phyloP scores from a whole-genome alignment of 176 grass and related monocot species.

The Ampelocalamus luodianensis region DNA sequence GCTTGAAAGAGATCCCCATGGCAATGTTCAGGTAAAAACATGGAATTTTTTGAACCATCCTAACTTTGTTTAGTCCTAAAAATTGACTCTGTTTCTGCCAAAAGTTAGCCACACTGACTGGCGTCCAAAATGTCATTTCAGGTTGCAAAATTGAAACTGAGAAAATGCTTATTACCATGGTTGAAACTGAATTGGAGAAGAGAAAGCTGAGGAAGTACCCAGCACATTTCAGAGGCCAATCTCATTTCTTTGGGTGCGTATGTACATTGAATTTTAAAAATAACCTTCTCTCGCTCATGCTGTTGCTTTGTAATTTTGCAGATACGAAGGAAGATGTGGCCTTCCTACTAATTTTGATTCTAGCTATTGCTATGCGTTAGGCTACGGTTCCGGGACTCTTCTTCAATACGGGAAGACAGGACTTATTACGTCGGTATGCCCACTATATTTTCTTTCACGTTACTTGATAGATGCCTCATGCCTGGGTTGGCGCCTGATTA shows the following conservation, averaged over 20 bases:
- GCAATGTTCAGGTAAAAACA: slow-evolving; percentile 90
- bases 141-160: slow-evolving; percentile 99
- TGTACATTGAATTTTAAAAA: neutral
- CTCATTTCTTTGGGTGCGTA: slow-evolving; percentile 98
- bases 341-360: slow-evolving; percentile 98
- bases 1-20: slow-evolving; percentile 98
- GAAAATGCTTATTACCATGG: slow-evolving; percentile 99
- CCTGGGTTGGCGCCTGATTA: neutral
- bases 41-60: neutral
- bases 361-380: slow-evolving; percentile 88
- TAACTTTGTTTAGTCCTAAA: neutral
- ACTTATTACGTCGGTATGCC: slow-evolving; percentile 88
- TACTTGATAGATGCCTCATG: neutral
- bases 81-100: neutral
- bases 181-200: slow-evolving; percentile 96
- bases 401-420: slow-evolving; percentile 83
- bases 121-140: neutral
- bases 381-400: slow-evolving; percentile 86
- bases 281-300: neutral
- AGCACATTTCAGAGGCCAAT: slow-evolving; percentile 82
- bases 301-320: slow-evolving; percentile 44
- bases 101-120: slow-evolving; percentile 23
- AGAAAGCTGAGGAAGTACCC: slow-evolving; percentile 72
- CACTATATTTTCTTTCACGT: slow-evolving; percentile 24
- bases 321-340: slow-evolving; percentile 97